Base-by-base conservation (phyloP, 83 land plant species). In the Isoetes engelmannii region DNA sequence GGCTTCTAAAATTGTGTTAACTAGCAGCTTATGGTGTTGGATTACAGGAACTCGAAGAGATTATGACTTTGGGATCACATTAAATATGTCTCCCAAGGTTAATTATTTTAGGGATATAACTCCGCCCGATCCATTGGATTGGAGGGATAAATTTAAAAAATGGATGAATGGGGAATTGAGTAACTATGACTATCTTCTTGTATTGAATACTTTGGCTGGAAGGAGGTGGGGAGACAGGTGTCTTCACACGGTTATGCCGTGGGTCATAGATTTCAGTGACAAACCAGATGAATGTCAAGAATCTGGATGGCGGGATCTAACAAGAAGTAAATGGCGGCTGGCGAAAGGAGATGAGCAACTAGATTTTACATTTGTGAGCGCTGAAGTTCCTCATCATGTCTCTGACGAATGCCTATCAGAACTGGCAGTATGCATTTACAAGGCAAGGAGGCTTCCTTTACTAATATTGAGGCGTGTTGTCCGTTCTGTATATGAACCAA, bases 281-380 rank as follows among this genome's bases (percentile, higher is more conserved):
- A 89, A 80, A 70, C 95, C 97, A 48, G 87, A 85, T 75, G 84
- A 81, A 69, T 73, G 65, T 41, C 79, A 80, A 65, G 78, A 85
- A 59, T 57, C 65, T 53, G 97, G 97, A 6, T 92, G 97, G 97
- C 72, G 97, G 48, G 95, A 92, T 76, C 79, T 92, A 41, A 79
- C 78, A 67, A 92, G 85, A 66, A 87, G 89, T 79, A 92, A 92
- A 69, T 92, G 97, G 97, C 77, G 95, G 51, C 68, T 92, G 69
- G 95, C 97, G 58, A 92, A 92, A 78, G 97, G 97, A 43, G 97
- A 92, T 77, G 97, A 92, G 68, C 97, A 92, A 72, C 79, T 92
- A 66, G 97, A 92, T 74, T 92, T 92, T 65, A 92, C 97, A 50
- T 89, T 87, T 74, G 72, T 78, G 51, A 80, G 85, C 21, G 86